Evolutionary conservation across 2,329 filamentous ascomycete genomes (phyloP).

Genomic region (Tricladium varicosporioides): DNA sequence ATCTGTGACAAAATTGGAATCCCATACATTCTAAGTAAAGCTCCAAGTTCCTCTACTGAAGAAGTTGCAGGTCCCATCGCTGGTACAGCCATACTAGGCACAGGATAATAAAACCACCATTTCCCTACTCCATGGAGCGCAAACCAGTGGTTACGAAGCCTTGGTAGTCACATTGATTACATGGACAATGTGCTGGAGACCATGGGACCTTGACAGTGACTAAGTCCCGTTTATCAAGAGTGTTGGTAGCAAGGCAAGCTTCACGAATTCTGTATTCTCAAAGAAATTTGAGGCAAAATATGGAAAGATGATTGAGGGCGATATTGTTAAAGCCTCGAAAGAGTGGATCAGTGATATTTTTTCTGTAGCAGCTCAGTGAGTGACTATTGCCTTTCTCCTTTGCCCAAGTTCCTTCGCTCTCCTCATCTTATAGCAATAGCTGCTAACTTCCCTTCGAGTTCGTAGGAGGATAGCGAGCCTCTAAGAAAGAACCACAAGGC

Average conservation of each 20-base stretch:
- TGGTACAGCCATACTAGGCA: constrained; percentile 79
- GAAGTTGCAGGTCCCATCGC: constrained; percentile 58
- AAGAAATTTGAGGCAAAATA: constrained; percentile 52
- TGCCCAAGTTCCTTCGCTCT: too few species aligned
- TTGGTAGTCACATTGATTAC: constrained; percentile 74
- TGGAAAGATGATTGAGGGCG: constrained; percentile 45
- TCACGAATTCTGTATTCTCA: constrained; percentile 66
- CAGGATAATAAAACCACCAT: constrained; percentile 62
- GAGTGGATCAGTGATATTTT: constrained; percentile 54
- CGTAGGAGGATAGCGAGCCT: constrained; percentile 61
- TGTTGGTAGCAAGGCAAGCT: constrained; percentile 59
- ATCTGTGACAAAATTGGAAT: constrained; percentile 59
- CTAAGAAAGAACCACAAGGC: constrained; percentile 58
- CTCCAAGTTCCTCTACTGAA: constrained; percentile 60
- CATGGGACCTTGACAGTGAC: constrained; percentile 62
- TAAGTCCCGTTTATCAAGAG: constrained; percentile 60
- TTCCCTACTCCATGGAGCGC: constrained; percentile 61
- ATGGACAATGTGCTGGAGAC: constrained; percentile 66
- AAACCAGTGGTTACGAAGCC: constrained; percentile 58
- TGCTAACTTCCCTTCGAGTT: constrained; percentile 13
- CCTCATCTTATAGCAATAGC: too few species aligned
- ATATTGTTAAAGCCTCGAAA: constrained; percentile 46
- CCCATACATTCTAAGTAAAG: constrained; percentile 67
- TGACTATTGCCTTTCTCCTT: too few species aligned
- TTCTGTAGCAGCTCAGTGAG: constrained; percentile 45